phyloP scores from a whole-genome alignment of 768 basidiomycete genomes.

The Lactarius trivialis region DNA sequence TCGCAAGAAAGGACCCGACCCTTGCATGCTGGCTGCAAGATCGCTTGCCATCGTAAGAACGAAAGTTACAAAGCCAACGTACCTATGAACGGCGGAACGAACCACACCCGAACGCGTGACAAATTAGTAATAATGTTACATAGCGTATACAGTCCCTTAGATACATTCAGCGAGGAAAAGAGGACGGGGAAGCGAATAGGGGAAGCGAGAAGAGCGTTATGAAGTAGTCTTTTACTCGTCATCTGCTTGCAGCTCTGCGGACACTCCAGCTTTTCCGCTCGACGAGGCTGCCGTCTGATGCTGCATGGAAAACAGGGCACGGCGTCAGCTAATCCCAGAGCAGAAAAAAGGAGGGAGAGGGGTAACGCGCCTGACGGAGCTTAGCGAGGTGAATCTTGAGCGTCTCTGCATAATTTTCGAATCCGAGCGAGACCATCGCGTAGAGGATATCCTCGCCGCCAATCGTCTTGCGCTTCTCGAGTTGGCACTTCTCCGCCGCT shows the following conservation, averaged over 20 bases:
- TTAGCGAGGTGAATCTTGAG: conserved; percentile 91
- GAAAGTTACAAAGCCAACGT: not conserved
- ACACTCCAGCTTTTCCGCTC: conserved; percentile 19
- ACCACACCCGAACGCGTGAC: not conserved
- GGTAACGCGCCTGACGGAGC: conserved; percentile 58
- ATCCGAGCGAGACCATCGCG: conserved; percentile 89
- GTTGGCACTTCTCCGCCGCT: conserved; percentile 88
- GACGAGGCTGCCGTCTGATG: conserved; percentile 21
- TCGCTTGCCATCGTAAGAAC: not conserved
- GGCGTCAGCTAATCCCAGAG: not conserved
- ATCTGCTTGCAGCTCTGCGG: conserved; percentile 11
- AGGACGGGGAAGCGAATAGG: not conserved
- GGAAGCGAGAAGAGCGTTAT: not conserved
- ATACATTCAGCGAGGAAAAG: conserved; percentile 7
- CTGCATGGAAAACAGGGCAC: conserved; percentile 2
- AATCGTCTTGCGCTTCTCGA: conserved; percentile 96
- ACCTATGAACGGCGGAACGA: not conserved
- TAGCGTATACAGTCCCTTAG: conserved; percentile 16
- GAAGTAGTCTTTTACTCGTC: conserved; percentile 12
- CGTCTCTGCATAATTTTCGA: conserved; percentile 91
- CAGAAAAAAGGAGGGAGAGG: no score
- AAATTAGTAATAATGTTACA: conserved; percentile 22
- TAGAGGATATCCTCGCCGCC: conserved; percentile 96
- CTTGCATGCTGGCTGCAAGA: not conserved
- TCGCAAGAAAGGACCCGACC: not conserved